Evolutionary conservation across 768 basidiomycete species (phyloP), one percentile per base, ranked within the genome.

Genomic region (Tulasnella sp.): DNA sequence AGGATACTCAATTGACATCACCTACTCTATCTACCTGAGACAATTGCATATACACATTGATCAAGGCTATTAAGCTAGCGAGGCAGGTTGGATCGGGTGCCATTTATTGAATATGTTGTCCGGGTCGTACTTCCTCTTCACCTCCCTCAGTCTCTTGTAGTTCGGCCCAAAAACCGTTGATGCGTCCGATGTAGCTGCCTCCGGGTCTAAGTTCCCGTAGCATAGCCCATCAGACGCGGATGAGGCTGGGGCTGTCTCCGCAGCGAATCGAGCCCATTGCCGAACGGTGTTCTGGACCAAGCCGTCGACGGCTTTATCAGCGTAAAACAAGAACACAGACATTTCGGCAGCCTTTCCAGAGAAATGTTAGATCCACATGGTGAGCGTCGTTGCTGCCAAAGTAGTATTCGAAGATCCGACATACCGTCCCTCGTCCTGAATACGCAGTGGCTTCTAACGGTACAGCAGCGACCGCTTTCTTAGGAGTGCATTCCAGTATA

Each of bases 31-130:
- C n/a, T n/a, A n/a, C n/a, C n/a, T n/a, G n/a, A n/a, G n/a, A n/a
- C n/a, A n/a, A n/a, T n/a, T n/a, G n/a, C n/a, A n/a, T n/a, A n/a
- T n/a, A n/a, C n/a, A n/a, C n/a, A n/a, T n/a, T n/a, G n/a, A n/a
- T n/a, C n/a, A n/a, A n/a, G n/a, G n/a, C n/a, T n/a, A n/a, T n/a
- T 44, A 12, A 12, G 12, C 12, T 12, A n/a, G 12, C 44, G 12
- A 5, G 67, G 67, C 39, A 35, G 67, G 67, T 11, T n/a, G 17
- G 29, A 71, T 65, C 8, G 69, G 6, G 62, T 67, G 64, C 69
- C 69, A 71, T 59, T 62, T 71, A 32, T 64, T 64, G 69, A 71
- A 71, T 8, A 71, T 59, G 19, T 17, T 32, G 26, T 67, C 37
- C 9, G 69, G 69, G 29, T 71, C 69, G 29, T 71, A 71, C 6